These are phyloP conservation scores for Allantophomopsis cytisporea DNA, from an alignment of 2,329 filamentous ascomycete genomes.

Conservation along the genomic window DNA sequence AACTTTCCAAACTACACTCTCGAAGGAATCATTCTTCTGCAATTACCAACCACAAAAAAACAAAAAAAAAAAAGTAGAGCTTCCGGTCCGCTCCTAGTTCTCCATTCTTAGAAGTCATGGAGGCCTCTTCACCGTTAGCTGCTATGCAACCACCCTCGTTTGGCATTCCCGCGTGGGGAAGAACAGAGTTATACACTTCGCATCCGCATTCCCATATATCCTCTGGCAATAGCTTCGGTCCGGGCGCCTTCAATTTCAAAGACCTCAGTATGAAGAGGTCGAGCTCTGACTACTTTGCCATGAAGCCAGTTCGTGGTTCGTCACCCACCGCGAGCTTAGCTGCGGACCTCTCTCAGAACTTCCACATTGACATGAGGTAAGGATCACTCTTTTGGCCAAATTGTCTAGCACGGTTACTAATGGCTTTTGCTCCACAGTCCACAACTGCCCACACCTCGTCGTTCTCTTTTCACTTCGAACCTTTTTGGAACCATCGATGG, in stretches of 20 bases:
- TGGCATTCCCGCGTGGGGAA: conserved; percentile 44
- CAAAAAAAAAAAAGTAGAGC: too few species aligned
- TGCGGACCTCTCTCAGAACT: conserved; percentile 92
- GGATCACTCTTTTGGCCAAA: conserved; percentile 9
- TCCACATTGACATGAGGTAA: conserved; percentile 90
- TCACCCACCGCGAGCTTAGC: conserved; percentile 86
- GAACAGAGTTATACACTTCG: conserved; percentile 36
- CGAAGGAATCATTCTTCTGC: too few species aligned
- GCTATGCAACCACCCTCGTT: conserved; percentile 72
- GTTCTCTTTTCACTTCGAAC: conserved; percentile 69
- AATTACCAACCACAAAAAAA: too few species aligned
- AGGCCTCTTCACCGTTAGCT: conserved; percentile 85
- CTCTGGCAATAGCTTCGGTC: conserved; percentile 38
- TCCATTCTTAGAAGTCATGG: conserved; percentile 39
- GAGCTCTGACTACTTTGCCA: conserved; percentile 67
- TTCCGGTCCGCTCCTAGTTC: too few species aligned
- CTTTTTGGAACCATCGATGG: conserved; percentile 44
- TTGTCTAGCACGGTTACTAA: conserved; percentile 4
- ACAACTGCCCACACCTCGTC: conserved; percentile 67
- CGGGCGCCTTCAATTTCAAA: conserved; percentile 63
- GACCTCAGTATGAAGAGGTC: conserved; percentile 59
- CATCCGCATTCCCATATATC: conserved; percentile 33
- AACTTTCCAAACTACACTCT: too few species aligned
- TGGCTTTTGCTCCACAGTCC: conserved; percentile 40
- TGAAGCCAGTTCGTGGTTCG: conserved; percentile 66